Conservation (phyloP, 257 asterid species). For the Plantago ovata region DNA sequence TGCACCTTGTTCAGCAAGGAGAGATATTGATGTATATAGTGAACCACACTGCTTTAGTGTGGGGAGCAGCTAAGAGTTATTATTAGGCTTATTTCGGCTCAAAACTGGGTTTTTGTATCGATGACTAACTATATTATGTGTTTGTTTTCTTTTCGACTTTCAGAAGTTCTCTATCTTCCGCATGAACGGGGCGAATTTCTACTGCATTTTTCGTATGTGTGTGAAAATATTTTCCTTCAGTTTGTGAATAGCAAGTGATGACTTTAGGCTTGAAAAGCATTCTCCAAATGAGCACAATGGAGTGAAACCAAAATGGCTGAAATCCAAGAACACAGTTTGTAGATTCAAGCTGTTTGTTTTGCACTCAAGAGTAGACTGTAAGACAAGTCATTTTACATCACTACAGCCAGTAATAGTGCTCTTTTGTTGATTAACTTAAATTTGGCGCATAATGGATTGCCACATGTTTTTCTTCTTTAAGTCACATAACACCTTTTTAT, state of each 20-base stretch:
- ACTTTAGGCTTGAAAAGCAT: too few relatives aligned
- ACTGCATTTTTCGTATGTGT: too few relatives aligned
- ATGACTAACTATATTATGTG: not conserved
- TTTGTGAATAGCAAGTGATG: too few relatives aligned
- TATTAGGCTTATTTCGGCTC: slow-evolving; percentile 17
- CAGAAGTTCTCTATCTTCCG: not conserved
- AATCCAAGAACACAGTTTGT: too few relatives aligned
- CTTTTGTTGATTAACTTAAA: not conserved
- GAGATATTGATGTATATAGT: slow-evolving; percentile 14
- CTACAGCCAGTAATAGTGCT: not conserved
- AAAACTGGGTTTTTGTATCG: not conserved
- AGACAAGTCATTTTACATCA: not conserved
- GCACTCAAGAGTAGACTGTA: too few relatives aligned
- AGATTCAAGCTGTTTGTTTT: too few relatives aligned
- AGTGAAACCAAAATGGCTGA: too few relatives aligned
- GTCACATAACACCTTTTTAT: not conserved
- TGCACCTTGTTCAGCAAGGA: slow-evolving; percentile 14
- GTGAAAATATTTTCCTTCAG: too few relatives aligned
- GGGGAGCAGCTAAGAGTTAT: not conserved
- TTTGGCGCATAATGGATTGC: not conserved
- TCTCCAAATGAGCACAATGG: too few relatives aligned
- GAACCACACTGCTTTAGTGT: slow-evolving; percentile 3
- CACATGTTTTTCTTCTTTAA: not conserved
- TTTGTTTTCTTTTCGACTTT: not conserved
- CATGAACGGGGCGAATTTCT: too few relatives aligned